These are phyloP conservation scores for Aspergillus carlsbadensis DNA, from an alignment of 495 filamentous ascomycete genomes.

Conservation along the genomic window DNA sequence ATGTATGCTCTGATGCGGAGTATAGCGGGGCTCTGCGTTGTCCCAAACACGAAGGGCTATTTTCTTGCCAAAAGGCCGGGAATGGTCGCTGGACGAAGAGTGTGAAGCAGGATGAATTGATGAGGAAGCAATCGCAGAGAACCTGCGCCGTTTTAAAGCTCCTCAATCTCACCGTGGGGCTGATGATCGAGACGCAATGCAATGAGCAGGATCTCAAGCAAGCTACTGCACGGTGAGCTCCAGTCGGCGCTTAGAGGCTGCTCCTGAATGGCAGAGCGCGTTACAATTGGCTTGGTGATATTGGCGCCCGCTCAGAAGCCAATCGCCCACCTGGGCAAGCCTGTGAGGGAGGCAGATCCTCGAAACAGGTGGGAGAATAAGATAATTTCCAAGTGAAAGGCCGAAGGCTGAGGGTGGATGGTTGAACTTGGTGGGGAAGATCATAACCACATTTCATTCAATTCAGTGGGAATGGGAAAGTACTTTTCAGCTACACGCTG, in stretches of 20 bases:
- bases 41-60: no score
- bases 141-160: not conserved
- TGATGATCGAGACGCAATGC: not conserved
- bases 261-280: slow-evolving; percentile 5
- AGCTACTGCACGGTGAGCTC: slow-evolving; percentile 16
- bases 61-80: no score
- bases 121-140: not conserved
- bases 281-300: slow-evolving; percentile 4
- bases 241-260: slow-evolving; percentile 17
- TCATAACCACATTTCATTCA: no score
- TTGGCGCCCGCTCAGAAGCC: slow-evolving; percentile 10
- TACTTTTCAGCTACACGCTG: no score
- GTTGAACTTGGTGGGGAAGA: no score
- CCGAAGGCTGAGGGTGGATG: no score
- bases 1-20: no score
- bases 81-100: no score
- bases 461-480: no score
- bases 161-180: not conserved
- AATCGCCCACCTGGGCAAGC: not conserved
- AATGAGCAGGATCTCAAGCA: not conserved
- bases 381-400: no score
- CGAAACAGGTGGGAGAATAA: not conserved
- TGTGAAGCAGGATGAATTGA: not conserved
- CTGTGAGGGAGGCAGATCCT: not conserved
- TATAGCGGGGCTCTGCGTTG: no score